phyloP scores from a whole-genome alignment of 257 asterid species.

The Craterostigma plantagineum region DNA sequence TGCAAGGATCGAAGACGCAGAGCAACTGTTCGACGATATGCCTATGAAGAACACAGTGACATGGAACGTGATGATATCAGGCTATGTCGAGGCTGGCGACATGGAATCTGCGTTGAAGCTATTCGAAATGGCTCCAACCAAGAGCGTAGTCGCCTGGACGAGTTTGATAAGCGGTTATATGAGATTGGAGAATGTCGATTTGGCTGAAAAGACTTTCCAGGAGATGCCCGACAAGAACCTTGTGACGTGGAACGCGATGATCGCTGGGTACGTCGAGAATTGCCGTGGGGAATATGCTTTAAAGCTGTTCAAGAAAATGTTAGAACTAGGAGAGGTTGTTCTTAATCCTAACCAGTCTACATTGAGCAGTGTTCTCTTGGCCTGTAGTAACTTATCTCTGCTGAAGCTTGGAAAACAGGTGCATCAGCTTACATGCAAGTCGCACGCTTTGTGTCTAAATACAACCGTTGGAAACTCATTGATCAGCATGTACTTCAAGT shows the following conservation, averaged over 20 bases:
- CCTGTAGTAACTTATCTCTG: conserved; percentile 55
- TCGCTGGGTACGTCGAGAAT: conserved; percentile 68
- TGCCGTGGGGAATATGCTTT: conserved; percentile 49
- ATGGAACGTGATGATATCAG: conserved; percentile 73
- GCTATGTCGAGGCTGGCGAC: conserved; percentile 42
- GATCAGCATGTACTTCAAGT: conserved; percentile 71
- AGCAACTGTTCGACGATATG: conserved; percentile 32
- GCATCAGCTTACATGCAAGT: conserved; percentile 43
- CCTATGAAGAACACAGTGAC: conserved; percentile 44
- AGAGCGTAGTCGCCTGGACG: conserved; percentile 53
- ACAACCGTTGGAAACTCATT: conserved; percentile 51
- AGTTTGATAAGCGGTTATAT: conserved; percentile 57
- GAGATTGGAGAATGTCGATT: conserved; percentile 36
- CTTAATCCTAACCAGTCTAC: conserved; percentile 34
- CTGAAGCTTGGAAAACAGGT: conserved; percentile 60
- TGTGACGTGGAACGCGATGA: conserved; percentile 80
- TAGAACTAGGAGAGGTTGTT: conserved; percentile 14
- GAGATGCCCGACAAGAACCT: conserved; percentile 34
- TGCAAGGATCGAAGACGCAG: conserved; percentile 42
- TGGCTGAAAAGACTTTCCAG: conserved; percentile 38
- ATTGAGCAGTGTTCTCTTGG: conserved; percentile 52
- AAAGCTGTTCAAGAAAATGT: conserved; percentile 45
- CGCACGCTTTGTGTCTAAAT: conserved; percentile 27
- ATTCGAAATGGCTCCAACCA: conserved; percentile 30
- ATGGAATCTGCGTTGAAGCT: conserved; percentile 37